These are phyloP conservation scores for Coemansia brasiliensis DNA, from an alignment of 192 early-diverging fungal genomes.

Conservation along the genomic window DNA sequence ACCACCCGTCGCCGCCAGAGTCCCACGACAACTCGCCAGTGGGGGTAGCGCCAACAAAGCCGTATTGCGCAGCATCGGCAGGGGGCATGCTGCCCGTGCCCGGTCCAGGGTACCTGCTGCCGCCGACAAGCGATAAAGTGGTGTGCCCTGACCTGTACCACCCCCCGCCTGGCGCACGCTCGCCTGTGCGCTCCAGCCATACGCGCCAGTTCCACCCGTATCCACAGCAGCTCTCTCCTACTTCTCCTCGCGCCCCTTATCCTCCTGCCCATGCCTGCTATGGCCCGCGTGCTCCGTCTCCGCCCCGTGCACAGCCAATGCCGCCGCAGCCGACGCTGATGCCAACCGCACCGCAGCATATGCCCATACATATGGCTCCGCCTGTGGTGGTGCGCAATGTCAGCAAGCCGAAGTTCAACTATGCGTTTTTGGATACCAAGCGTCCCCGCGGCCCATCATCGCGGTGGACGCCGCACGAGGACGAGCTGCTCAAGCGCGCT, in stretches of 20 bases:
- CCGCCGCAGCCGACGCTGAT: constrained; percentile 1
- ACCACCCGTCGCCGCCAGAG: constrained; percentile 35
- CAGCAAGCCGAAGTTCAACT: constrained; percentile 56
- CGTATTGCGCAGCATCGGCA: constrained; percentile 10
- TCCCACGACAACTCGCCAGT: constrained; percentile 34
- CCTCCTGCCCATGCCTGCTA: constrained; percentile 33
- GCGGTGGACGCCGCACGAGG: constrained; percentile 45
- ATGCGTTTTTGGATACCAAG: constrained; percentile 49
- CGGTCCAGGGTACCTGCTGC: constrained; percentile 9
- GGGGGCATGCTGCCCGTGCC: constrained; percentile 10
- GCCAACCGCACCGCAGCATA: constrained; percentile 8
- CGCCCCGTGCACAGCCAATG: not conserved
- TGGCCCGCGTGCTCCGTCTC: constrained; percentile 9
- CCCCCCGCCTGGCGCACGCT: constrained; percentile 10
- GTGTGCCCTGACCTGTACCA: constrained; percentile 14
- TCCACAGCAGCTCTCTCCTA: constrained; percentile 16
- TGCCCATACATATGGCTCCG: constrained; percentile 4
- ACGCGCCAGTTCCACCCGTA: constrained; percentile 26
- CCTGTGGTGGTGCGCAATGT: constrained; percentile 17
- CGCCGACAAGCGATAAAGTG: constrained; percentile 17
- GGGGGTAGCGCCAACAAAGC: constrained; percentile 8
- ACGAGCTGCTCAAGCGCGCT: constrained; percentile 38
- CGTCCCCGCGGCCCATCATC: constrained; percentile 48
- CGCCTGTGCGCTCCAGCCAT: constrained; percentile 14
- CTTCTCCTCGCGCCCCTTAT: constrained; percentile 20